phyloP scores from a whole-genome alignment of 1,139 yeast genomes.

The Debaryomycetaceae sp. region DNA sequence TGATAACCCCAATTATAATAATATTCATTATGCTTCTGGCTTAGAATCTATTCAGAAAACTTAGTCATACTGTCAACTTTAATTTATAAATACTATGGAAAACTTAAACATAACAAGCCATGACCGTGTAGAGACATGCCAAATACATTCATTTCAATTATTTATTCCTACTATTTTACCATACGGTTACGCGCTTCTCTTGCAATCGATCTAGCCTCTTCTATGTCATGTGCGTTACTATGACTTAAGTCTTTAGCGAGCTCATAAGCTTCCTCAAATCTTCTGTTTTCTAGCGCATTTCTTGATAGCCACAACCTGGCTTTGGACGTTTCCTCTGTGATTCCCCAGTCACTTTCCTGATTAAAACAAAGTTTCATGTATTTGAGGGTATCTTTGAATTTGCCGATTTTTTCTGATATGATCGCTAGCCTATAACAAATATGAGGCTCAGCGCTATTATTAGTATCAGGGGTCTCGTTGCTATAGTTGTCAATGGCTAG shows the following conservation, averaged over 20 bases:
- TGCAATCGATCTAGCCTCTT: conserved; percentile 83
- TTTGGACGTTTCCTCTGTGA: conserved; percentile 72
- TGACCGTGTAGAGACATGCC: no score
- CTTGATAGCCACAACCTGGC: conserved; percentile 89
- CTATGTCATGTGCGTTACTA: conserved; percentile 81
- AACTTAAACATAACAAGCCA: no score
- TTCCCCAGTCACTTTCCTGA: conserved; percentile 64
- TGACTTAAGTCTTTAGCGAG: conserved; percentile 73
- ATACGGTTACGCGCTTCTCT: conserved; percentile 60
- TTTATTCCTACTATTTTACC: conserved; percentile 11
- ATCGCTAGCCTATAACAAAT: conserved; percentile 68
- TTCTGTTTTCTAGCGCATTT: conserved; percentile 52
- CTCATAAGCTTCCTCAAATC: conserved; percentile 67
- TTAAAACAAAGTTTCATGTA: conserved; percentile 74
- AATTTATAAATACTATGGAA: not conserved
- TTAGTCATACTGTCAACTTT: not conserved
- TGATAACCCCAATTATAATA: not conserved
- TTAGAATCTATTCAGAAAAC: not conserved
- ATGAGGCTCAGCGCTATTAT: conserved; percentile 35
- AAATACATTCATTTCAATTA: no score
- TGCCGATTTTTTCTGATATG: conserved; percentile 57
- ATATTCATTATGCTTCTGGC: not conserved
- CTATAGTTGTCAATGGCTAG: conserved; percentile 42
- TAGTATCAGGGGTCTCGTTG: conserved; percentile 13
- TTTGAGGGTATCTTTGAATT: conserved; percentile 50